phyloP scores from a whole-genome alignment of 208 protist species.

The Endotrypanum monterogeii region DNA sequence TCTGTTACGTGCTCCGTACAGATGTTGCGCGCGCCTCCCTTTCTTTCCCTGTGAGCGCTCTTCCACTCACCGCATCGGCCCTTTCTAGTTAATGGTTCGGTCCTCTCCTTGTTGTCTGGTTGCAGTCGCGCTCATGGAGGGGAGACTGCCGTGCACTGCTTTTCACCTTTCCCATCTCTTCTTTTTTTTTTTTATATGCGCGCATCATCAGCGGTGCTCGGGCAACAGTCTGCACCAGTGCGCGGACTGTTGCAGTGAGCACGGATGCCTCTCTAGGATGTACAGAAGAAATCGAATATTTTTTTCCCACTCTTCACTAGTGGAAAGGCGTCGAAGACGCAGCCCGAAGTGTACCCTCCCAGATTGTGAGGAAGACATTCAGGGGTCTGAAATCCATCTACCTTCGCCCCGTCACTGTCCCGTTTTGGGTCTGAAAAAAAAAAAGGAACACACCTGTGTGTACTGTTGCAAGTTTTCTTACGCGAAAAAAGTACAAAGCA shows the following conservation, averaged over 20 bases:
- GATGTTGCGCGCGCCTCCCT: not conserved
- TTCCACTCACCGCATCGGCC: not conserved
- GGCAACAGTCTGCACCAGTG: not conserved
- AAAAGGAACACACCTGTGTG: not conserved
- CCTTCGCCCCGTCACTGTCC: not conserved
- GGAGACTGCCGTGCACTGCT: not conserved
- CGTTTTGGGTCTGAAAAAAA: not conserved
- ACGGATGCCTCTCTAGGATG: not conserved
- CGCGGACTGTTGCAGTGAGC: not conserved
- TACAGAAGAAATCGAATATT: not conserved
- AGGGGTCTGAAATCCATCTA: not conserved
- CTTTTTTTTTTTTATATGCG: not conserved
- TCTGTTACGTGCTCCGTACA: not conserved
- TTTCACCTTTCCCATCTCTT: not conserved
- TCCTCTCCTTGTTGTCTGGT: not conserved
- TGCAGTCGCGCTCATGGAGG: not conserved
- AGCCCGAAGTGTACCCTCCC: not conserved
- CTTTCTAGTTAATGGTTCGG: not conserved
- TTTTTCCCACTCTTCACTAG: not conserved
- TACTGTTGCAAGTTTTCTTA: too few species aligned
- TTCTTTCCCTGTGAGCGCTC: not conserved
- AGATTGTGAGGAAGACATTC: not conserved
- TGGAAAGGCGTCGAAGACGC: not conserved
- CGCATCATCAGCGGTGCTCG: not conserved
- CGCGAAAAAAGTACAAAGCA: not conserved